These are phyloP conservation scores for Penicillium crustosum DNA, from an alignment of 2,329 filamentous ascomycete genomes.

Conservation along the genomic window DNA sequence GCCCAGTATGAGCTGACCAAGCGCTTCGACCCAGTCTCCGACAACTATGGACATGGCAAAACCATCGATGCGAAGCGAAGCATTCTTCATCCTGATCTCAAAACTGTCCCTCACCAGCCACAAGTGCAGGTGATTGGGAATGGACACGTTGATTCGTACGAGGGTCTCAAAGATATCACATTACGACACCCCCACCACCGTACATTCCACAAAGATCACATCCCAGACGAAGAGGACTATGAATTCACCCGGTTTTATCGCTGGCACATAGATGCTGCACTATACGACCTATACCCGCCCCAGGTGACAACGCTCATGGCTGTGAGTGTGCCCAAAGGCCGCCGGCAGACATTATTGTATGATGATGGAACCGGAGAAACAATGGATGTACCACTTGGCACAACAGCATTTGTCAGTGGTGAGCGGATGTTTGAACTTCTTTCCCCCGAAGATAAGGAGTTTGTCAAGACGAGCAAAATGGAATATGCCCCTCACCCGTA, in stretches of 20 bases:
- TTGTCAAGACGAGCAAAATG: slow-evolving; percentile 64
- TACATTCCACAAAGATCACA: slow-evolving; percentile 68
- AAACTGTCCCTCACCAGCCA: slow-evolving; percentile 76
- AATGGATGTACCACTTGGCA: slow-evolving; percentile 68
- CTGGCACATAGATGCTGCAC: slow-evolving; percentile 78
- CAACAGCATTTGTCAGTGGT: slow-evolving; percentile 72
- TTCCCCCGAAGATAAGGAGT: slow-evolving; percentile 64
- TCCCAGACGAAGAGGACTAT: slow-evolving; percentile 62
- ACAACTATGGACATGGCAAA: slow-evolving; percentile 73
- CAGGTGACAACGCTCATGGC: slow-evolving; percentile 71
- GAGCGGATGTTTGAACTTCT: slow-evolving; percentile 70
- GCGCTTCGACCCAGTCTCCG: slow-evolving; percentile 66
- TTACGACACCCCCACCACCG: slow-evolving; percentile 75
- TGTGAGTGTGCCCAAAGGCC: slow-evolving; percentile 67
- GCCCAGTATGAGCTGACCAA: slow-evolving; percentile 73
- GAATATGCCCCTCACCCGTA: slow-evolving; percentile 76
- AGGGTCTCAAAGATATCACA: slow-evolving; percentile 66
- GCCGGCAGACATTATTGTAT: slow-evolving; percentile 67
- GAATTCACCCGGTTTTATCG: slow-evolving; percentile 65
- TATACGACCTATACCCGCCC: slow-evolving; percentile 74
- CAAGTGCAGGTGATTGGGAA: slow-evolving; percentile 81
- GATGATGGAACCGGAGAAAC: slow-evolving; percentile 69
- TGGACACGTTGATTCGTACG: slow-evolving; percentile 66
- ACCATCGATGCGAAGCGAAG: slow-evolving; percentile 65
- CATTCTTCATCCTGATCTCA: slow-evolving; percentile 75